Base-by-base conservation (phyloP, 2,329 filamentous ascomycete genomes). In the Aspergillus sp. region DNA sequence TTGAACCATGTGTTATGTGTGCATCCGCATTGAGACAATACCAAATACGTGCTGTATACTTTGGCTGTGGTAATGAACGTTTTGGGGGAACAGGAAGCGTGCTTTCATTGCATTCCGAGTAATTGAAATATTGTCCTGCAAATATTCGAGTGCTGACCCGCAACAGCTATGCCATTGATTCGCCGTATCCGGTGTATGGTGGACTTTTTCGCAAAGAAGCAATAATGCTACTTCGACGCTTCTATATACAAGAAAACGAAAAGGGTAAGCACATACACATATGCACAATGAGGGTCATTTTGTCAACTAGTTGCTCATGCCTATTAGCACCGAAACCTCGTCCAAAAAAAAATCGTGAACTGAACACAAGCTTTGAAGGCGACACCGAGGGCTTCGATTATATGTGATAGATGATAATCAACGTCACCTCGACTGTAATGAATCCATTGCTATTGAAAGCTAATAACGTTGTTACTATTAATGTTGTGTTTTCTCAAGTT, bases 1-100 rank as follows among this genome's bases (percentile, higher is more conserved):
- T 98, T 46, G 94, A 98, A 71, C 93, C 93, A 4, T 98, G 93
- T 68, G 89, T 98, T 72, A 98, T 98, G 93, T 98, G 93, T 65
- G 93, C 93, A 10, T 94, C 90, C 5, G 82, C 94, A 46, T 78
- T 98, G 44, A 83, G 90, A 45, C 94, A 98, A 69, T 85, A 94
- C 55, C 81, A 83, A 12, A 90, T 98, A 68, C 82, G 86, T 53
- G 86, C 85, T 56, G 93, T 98, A 27, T 97, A 91, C 68, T 98
- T 93, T 68, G 94, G 93, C 4, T 95, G 90, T 50, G 82, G 87
- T 59, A 98, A 98, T 67, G 93, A 98, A 72, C 88, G 94, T 49
- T 98, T 98, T 72, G 93, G 93, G 6, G 93, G 94, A 27, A 95
- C 90, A 13, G 93, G 93, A 1, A 91, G 94, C 46, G 93, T 98